A percentile compares a stretch with the other conserved stretches of the same genome.
phyloP scores from a whole-genome alignment of 2,329 filamentous ascomycete genomes.

The Emergomyces orientalis region DNA sequence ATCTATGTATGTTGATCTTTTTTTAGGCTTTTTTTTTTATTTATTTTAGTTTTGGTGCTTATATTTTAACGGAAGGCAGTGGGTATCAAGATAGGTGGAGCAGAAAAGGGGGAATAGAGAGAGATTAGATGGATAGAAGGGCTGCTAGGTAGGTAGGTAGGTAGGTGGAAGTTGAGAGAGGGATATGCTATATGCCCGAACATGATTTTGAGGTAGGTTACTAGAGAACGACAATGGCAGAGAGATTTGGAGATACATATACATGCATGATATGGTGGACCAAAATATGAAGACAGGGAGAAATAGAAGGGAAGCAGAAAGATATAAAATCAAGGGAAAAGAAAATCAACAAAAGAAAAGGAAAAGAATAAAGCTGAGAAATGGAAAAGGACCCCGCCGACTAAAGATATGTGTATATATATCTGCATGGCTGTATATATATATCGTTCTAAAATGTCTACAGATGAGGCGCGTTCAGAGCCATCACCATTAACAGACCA shows the following conservation, averaged over 20 bases:
- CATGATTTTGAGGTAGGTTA: background rate
- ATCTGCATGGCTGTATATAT: background rate
- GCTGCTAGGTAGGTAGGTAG: background rate
- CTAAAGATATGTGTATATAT: background rate
- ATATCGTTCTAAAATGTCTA: constrained; percentile 9
- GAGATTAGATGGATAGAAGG: background rate
- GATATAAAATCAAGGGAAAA: too few relatives aligned
- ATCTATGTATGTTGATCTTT: background rate
- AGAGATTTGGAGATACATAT: background rate
- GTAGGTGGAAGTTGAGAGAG: background rate
- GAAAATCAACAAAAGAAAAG: background rate
- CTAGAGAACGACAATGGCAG: background rate
- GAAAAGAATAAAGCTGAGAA: background rate
- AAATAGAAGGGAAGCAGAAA: background rate
- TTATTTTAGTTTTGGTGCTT: background rate
- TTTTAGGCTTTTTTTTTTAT: background rate
- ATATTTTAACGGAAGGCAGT: background rate
- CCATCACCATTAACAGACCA: constrained; percentile 34
- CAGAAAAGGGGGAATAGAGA: background rate
- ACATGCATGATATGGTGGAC: background rate
- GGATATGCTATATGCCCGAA: background rate
- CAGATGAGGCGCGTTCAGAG: constrained; percentile 35
- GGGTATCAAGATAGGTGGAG: background rate
- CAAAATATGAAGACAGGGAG: background rate
- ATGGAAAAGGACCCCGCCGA: background rate